phyloP scores from a whole-genome alignment of 805 yeast species.

The Monosporozyma yasuniensis region DNA sequence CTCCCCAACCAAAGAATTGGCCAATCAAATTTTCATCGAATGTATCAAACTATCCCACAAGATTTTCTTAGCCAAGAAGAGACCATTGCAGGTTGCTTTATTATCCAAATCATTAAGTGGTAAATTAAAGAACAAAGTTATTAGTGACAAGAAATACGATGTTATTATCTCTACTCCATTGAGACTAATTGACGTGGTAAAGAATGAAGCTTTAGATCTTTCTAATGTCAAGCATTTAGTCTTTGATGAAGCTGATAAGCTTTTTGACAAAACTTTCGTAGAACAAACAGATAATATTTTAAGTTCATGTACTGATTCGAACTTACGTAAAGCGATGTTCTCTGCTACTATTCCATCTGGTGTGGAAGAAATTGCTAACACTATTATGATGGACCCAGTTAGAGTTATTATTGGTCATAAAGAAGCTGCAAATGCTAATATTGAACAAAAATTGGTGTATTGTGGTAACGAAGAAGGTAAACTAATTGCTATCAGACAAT shows the following conservation, averaged over 20 bases:
- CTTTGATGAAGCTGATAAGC: slow-evolving; percentile 92
- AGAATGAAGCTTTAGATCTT: slow-evolving; percentile 51
- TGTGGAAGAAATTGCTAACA: slow-evolving; percentile 78
- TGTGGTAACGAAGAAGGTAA: slow-evolving; percentile 97
- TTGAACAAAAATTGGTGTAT: slow-evolving; percentile 73
- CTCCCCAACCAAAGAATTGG: slow-evolving; percentile 92
- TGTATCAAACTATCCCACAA: slow-evolving; percentile 44
- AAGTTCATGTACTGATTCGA: slow-evolving; percentile 34
- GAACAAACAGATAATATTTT: slow-evolving; percentile 86
- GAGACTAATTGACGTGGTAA: slow-evolving; percentile 71
- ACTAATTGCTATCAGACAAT: slow-evolving; percentile 78
- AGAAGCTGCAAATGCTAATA: slow-evolving; percentile 80
- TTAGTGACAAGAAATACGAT: slow-evolving; percentile 59
- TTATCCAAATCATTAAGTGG: slow-evolving; percentile 64
- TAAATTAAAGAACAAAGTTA: slow-evolving; percentile 53
- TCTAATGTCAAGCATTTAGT: slow-evolving; percentile 63
- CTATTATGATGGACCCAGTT: slow-evolving; percentile 76
- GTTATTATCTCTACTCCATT: slow-evolving; percentile 82
- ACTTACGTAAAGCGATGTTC: slow-evolving; percentile 63
- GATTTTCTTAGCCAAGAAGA: slow-evolving; percentile 37
- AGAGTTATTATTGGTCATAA: slow-evolving; percentile 87
- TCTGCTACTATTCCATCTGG: slow-evolving; percentile 94
- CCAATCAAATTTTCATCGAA: slow-evolving; percentile 73
- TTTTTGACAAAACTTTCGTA: slow-evolving; percentile 78
- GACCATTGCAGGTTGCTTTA: slow-evolving; percentile 47